Base-by-base conservation (phyloP, 768 basidiomycete genomes). In the Mycena alexandri region DNA sequence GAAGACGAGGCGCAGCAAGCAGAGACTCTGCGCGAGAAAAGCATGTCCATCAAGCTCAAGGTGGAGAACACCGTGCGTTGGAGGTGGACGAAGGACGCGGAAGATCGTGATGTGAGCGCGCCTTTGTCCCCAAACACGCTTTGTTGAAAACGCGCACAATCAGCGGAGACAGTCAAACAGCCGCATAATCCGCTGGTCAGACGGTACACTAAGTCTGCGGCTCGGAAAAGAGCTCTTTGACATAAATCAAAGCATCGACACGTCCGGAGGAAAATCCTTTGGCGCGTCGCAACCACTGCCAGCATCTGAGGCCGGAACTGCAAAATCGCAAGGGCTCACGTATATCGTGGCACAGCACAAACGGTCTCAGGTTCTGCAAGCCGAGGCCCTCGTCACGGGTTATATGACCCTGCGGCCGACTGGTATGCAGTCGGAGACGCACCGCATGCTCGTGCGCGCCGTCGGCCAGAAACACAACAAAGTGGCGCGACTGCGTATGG, bases 31-130 rank as follows among this genome's bases (percentile, higher is more conserved):
- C 88, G 90, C 59, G 92, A 94, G 78, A 90, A 90, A 79, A 92
- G 91, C 63, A 93, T 93, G 90, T 85, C 88, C 48, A 90, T 94
- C 74, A 95, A 94, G 76, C 86, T 94, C 54, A 91, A 93, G 71
- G 93, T 98, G 10, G 94, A 95, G 82, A 98, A 98, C 77, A 96
- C 96, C 7, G 85, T 99, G 21, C 87, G 98, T 43, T 99, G 98
- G 98, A 89, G 91, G 72, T 99, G 98, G 98, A 84, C 85, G 1
- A 93, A 92, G 76, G 92, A 93, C 70, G 86, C 86, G 63, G 81
- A 84, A 44, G 93, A 91, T 8, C 81, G 88, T 74, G 91, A 93
- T 73, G 96, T 96, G 74, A 82, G 93, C 85, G 12, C 46, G 50
- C 43, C 46, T 36, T 17, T 61, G 66, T 63, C 56, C 47, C 55